Evolutionary conservation across 2,329 filamentous ascomycete species (phyloP), one percentile per base, ranked within the genome.

Genomic region (Neopestalotiopsis sp.): DNA sequence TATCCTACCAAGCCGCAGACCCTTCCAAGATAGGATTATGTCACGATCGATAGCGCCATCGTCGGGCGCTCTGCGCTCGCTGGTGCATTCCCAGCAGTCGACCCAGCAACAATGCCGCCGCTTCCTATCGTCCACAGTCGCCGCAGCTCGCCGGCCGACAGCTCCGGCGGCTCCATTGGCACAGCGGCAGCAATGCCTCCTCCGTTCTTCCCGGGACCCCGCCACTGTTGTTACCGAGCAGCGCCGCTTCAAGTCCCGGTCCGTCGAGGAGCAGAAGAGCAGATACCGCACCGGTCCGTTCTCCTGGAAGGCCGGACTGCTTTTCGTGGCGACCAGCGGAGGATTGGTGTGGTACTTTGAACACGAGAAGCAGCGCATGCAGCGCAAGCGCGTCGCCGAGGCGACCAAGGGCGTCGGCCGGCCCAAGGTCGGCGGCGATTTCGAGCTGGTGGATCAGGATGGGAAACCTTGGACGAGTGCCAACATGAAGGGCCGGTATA

Each of bases 321-420:
- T 99, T 72, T 98, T 99, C 84, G 86, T 98, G 72, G 78, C 88
- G 61, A 92, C 94, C 2, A 94, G 93, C 74, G 90, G 84, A 13
- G 91, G 90, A 34, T 86, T 99, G 76, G 90, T 94, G 70, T 89
- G 93, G 82, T 99, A 98, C 80, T 98, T 99, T 82, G 94, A 95
- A 76, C 90, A 91, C 75, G 96, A 99, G 81, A 98, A 98, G 85
- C 90, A 90, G 75, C 91, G 96, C 76, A 91, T 99, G 90, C 91
- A 96, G 78, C 89, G 95, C 71, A 93, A 95, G 84, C 89, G 94
- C 68, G 89, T 98, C 74, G 94, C 94, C 7, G 95, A 98, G 78
- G 92, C 95, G 74, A 92, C 92, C 73, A 99, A 99, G 84, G 95
- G 95, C 12, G 91, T 98, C 5, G 96, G 96, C 1, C 91, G 89